Conservation (phyloP, 2,329 filamentous ascomycete genomes). For the Plenodomus tracheiphilus region DNA sequence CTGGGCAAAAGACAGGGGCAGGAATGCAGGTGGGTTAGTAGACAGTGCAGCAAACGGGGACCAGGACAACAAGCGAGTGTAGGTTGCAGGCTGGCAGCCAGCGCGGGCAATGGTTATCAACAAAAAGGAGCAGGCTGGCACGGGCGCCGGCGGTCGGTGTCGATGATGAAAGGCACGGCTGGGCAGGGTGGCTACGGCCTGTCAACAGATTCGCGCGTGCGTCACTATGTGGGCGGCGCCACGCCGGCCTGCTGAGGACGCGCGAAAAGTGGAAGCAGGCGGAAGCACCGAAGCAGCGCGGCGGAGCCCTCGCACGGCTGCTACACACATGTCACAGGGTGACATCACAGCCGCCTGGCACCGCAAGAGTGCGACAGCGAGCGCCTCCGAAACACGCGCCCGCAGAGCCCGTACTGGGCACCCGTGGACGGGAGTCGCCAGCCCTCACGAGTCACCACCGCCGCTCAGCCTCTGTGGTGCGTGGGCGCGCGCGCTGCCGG, state of each 20-base stretch:
- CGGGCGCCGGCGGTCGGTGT: neutral
- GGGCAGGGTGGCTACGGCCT: neutral
- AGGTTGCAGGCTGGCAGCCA: neutral
- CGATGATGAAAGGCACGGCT: neutral
- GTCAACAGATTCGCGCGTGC: neutral
- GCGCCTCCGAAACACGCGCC: neutral
- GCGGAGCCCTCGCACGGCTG: neutral
- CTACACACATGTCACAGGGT: neutral
- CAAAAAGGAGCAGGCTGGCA: neutral
- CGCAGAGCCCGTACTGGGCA: too few species aligned
- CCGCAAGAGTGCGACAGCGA: neutral
- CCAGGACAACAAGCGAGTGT: neutral
- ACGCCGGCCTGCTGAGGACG: neutral
- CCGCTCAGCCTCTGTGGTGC: neutral
- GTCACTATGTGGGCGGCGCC: neutral
- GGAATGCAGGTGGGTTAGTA: neutral
- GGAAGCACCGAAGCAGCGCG: neutral
- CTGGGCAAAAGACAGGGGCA: neutral
- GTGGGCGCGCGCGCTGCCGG: too few species aligned
- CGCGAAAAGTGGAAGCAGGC: neutral
- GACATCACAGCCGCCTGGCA: neutral
- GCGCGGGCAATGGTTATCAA: neutral
- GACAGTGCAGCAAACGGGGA: neutral
- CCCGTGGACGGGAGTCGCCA: too few species aligned
- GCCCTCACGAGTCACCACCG: too few species aligned